These are phyloP conservation scores for Capsaspora owczarzaki DNA, from an alignment of 78 protist species.

Conservation along the genomic window DNA sequence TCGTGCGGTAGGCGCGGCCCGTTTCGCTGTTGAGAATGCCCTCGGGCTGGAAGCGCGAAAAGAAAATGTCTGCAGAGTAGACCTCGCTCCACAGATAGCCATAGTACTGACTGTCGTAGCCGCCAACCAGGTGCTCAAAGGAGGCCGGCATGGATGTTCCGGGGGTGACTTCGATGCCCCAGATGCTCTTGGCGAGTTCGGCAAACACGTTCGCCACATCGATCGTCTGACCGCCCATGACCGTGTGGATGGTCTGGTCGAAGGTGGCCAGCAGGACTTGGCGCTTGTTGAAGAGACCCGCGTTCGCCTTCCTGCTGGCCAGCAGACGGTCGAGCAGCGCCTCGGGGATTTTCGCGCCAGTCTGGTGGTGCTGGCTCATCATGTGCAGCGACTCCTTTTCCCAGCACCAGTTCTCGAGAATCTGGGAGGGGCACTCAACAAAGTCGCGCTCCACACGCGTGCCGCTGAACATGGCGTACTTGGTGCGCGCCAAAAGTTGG, in stretches of 20 bases:
- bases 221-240: conserved; percentile 5
- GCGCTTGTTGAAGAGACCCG: conserved; percentile 1
- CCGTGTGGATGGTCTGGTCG: conserved; percentile 42
- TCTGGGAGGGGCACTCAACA: conserved; percentile 38
- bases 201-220: background rate
- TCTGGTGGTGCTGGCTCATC: conserved; percentile 48
- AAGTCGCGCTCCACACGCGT: conserved; percentile 61
- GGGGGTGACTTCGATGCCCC: background rate
- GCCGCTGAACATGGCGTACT: conserved; percentile 34
- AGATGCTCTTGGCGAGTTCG: background rate
- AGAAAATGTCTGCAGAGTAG: conserved; percentile 45
- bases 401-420: conserved; percentile 65
- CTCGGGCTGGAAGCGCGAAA: background rate
- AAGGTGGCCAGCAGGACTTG: conserved; percentile 27
- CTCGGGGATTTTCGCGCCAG: conserved; percentile 38
- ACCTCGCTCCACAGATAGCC: conserved; percentile 57
- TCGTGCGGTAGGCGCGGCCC: conserved; percentile 12
- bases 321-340: conserved; percentile 22
- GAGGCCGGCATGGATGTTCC: conserved; percentile 31
- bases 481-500: conserved; percentile 10
- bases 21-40: conserved; percentile 20
- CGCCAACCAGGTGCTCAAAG: conserved; percentile 39
- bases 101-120: conserved; percentile 68
- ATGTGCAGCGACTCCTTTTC: conserved; percentile 27
- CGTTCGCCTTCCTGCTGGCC: conserved; percentile 9